Percentiles rank a stretch among this genome's conserved stretches.
phyloP scores from a whole-genome alignment of 805 yeast genomes.

The Yarrowia sp. region DNA sequence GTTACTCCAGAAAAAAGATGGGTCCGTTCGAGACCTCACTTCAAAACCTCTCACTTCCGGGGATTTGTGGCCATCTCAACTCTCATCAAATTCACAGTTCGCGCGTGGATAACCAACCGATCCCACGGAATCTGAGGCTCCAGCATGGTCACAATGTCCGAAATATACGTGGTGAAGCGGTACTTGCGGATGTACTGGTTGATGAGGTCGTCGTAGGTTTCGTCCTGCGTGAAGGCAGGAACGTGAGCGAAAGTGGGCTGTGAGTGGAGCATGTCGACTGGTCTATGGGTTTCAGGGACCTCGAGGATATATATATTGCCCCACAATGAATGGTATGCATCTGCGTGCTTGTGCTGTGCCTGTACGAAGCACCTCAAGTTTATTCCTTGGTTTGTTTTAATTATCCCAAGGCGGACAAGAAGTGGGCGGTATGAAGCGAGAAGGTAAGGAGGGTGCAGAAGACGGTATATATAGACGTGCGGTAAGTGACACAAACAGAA shows the following conservation, averaged over 20 bases:
- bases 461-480: too few relatives aligned
- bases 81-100: conserved; percentile 19
- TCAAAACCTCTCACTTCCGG: too few relatives aligned
- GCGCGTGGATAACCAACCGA: conserved; percentile 3
- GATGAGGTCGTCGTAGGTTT: conserved; percentile 17
- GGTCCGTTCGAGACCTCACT: too few relatives aligned
- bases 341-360: too few relatives aligned
- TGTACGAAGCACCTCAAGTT: conserved; percentile 14
- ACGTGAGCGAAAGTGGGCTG: conserved; percentile 3
- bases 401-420: neutral
- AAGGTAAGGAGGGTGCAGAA: too few relatives aligned
- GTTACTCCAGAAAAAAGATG: too few relatives aligned
- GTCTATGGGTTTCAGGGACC: too few relatives aligned
- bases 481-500: too few relatives aligned
- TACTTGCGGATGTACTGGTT: conserved; percentile 19
- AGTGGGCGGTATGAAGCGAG: too few relatives aligned
- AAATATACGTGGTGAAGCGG: conserved; percentile 21
- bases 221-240: conserved; percentile 9
- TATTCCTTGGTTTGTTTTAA: neutral
- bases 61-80: conserved; percentile 13
- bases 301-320: too few relatives aligned
- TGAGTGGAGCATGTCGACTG: too few relatives aligned
- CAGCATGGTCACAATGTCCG: conserved; percentile 23
- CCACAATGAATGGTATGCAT: conserved; percentile 2
- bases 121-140: conserved; percentile 21